Base-by-base conservation (phyloP, 1,284 basidiomycete species). In the Porogramme epimiltina region DNA sequence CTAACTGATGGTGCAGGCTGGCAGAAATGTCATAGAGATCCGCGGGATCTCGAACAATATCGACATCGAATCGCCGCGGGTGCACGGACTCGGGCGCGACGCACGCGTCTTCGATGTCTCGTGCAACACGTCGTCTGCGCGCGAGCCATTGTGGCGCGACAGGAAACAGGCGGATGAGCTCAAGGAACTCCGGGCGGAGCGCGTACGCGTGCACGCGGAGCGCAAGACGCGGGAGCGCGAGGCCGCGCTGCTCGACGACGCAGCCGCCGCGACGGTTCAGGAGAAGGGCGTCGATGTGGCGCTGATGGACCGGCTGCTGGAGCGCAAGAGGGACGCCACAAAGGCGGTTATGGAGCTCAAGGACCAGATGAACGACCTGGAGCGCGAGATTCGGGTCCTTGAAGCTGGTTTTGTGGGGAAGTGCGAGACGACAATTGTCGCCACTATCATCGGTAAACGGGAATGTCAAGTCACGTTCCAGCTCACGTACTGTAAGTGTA, bases 401-500 rank as follows among this genome's bases (percentile, higher is more conserved):
- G 10, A 20, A 3, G 42, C 36, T 9, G 49, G 63, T 11, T 73
- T 73, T 63, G 69, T 71, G 50, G 77, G 76, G 0, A 57, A 60
- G 2, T 57, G 71, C 3, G 58, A 56, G 11, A 73, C 70, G 18
- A 64, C 70, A 40, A 73, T 77, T 31, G 70, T 69, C 11, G 66
- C 73, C 42, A 69, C 76, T 16, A 62, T 81, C 16, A 52, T 61
- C 42, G 66, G 76, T 2, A 70, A 76, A 34, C 63, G 64, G 1
- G 66, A 70, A 8, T 62, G 62, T 3, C 59, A 64, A 2, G 67
- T 75, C 20, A 70, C 77, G 24, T 66, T 83, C 45, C 77, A 73
- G 45, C 61, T 84, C n/a, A 79, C 77, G 10, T 84, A 85, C 57
- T 71, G 81, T 82, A 62, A 45, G 79, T 64, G n/a, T 42, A 34